Conservation (phyloP, 441 rosid species). For the Adansonia rubrostipa region DNA sequence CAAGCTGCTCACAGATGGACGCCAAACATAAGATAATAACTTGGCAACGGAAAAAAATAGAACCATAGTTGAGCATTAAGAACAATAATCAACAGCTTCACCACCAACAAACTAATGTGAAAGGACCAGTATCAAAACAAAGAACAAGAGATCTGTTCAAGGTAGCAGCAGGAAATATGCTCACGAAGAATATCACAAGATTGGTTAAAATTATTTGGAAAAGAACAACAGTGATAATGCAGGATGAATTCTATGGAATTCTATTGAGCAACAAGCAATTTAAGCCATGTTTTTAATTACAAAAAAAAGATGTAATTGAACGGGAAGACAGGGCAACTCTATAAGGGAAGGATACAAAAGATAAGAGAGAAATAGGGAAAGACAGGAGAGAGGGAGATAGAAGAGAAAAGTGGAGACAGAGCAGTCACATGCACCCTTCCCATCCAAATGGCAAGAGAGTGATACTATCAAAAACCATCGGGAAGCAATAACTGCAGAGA, state of each 20-base stretch:
- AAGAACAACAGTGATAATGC: not conserved
- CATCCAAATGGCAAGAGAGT: slow-evolving; percentile 14
- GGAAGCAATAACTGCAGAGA: slow-evolving; percentile 14
- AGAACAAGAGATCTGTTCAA: not conserved
- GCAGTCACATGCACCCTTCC: not conserved
- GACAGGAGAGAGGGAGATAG: slow-evolving; percentile 4
- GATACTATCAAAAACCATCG: not conserved
- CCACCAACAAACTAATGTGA: not conserved
- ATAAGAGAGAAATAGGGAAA: not conserved
- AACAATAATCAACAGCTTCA: slow-evolving; percentile 16
- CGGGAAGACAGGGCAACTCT: not conserved
- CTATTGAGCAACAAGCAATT: slow-evolving; percentile 13
- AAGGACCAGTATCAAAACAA: slow-evolving; percentile 7
- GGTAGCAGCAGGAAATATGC: not conserved
- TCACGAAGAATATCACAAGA: slow-evolving; percentile 2
- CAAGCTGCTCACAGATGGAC: slow-evolving; percentile 63
- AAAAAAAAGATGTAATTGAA: not conserved
- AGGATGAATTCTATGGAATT: not conserved
- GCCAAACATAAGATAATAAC: slow-evolving; percentile 27
- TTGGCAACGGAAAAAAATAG: not conserved
- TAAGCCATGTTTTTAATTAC: slow-evolving; percentile 1
- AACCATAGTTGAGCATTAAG: not conserved
- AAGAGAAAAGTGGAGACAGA: not conserved
- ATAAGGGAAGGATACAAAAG: not conserved
- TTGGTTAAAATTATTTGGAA: slow-evolving; percentile 5